These are phyloP conservation scores for Angomonas ambiguus DNA, from an alignment of 208 protist genomes.

Conservation along the genomic window DNA sequence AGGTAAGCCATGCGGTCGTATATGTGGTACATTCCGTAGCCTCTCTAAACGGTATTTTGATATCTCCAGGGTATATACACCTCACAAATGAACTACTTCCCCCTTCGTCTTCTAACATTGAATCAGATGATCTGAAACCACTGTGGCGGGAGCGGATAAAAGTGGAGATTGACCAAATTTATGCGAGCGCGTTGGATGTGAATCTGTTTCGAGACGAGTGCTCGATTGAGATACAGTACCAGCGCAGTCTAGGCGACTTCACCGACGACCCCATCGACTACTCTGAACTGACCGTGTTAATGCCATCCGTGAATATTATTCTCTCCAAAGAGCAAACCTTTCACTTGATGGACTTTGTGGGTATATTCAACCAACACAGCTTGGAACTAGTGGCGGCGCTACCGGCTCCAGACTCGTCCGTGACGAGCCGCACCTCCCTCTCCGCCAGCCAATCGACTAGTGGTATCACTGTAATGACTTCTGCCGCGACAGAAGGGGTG, in stretches of 20 bases:
- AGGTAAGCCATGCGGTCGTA: slow-evolving; percentile 50
- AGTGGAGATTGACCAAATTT: slow-evolving; percentile 26
- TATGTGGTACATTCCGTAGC: slow-evolving; percentile 37
- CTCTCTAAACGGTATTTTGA: slow-evolving; percentile 32
- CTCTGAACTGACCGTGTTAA: slow-evolving; percentile 7
- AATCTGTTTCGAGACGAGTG: slow-evolving; percentile 38
- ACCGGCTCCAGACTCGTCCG: not conserved
- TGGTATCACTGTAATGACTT: not conserved
- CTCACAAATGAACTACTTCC: slow-evolving; percentile 41
- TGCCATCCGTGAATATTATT: slow-evolving; percentile 24
- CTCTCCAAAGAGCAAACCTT: slow-evolving; percentile 41
- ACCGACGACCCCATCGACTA: not conserved
- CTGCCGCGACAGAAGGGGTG: slow-evolving; percentile 10
- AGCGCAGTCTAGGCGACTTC: slow-evolving; percentile 3
- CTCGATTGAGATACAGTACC: slow-evolving; percentile 25
- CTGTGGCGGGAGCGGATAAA: slow-evolving; percentile 22
- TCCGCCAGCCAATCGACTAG: not conserved
- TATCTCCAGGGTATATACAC: slow-evolving; percentile 56
- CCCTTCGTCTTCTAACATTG: not conserved
- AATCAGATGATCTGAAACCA: slow-evolving; percentile 1
- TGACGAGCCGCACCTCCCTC: not conserved
- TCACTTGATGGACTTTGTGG: slow-evolving; percentile 61
- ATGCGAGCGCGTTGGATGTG: slow-evolving; percentile 22
- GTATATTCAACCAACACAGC: slow-evolving; percentile 33
- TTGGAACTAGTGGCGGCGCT: not conserved